Evolutionary conservation across 257 asterid species (phyloP).

Genomic region (Solanum rostratum): DNA sequence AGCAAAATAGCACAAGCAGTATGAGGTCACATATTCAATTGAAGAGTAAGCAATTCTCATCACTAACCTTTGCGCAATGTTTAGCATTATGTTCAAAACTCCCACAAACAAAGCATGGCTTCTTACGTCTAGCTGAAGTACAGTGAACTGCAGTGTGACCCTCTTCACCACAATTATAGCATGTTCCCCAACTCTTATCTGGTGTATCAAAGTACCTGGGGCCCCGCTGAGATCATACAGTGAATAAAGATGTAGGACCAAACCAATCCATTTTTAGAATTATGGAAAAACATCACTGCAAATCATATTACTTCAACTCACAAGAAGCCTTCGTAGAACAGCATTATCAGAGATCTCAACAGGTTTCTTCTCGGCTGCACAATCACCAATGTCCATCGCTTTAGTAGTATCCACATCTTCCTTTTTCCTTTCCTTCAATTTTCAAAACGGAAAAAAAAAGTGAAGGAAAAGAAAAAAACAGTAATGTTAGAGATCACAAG

Average conservation of each 20-base stretch:
- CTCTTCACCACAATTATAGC: slow-evolving; percentile 98
- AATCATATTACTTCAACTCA: slow-evolving; percentile 56
- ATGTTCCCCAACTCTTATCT: slow-evolving; percentile 77
- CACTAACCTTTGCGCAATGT: slow-evolving; percentile 65
- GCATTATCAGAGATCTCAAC: slow-evolving; percentile 38
- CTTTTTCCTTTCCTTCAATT: slow-evolving; percentile 7
- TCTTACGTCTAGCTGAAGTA: slow-evolving; percentile 72
- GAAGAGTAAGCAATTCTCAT: not conserved
- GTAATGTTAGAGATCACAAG: not conserved
- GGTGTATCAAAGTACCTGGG: slow-evolving; percentile 99
- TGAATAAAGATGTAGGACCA: slow-evolving; percentile 16
- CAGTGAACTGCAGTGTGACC: slow-evolving; percentile 75
- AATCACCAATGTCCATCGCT: slow-evolving; percentile 18
- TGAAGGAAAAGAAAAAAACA: not conserved
- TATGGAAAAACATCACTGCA: slow-evolving; percentile 13
- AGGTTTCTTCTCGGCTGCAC: slow-evolving; percentile 33
- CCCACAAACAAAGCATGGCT: slow-evolving; percentile 95
- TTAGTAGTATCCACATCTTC: slow-evolving; percentile 3
- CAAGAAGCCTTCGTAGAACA: slow-evolving; percentile 90
- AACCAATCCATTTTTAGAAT: slow-evolving; percentile 8
- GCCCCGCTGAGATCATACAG: slow-evolving; percentile 70
- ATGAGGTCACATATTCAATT: not conserved
- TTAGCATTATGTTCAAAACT: slow-evolving; percentile 79
- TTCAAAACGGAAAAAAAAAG: no score
- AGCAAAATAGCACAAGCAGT: not conserved